Conservation (phyloP, 2,329 filamentous ascomycete species). For the Pezicula carpinea region DNA sequence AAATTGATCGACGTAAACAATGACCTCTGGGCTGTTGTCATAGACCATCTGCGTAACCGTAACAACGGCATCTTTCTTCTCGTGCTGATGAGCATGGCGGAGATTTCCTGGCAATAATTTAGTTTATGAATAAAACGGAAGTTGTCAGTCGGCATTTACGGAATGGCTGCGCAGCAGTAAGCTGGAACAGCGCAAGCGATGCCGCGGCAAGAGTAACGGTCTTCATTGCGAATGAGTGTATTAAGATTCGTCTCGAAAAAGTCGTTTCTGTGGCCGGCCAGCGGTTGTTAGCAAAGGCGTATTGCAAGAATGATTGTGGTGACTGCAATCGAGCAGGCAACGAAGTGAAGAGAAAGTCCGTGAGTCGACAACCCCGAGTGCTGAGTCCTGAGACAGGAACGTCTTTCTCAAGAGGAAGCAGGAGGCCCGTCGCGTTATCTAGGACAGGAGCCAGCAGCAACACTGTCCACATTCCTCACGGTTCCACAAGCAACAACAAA, state of each 20-base stretch:
- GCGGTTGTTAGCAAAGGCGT: slow-evolving; percentile 14
- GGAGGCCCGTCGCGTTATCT: no score
- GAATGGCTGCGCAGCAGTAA: slow-evolving; percentile 37
- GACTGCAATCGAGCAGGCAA: neutral
- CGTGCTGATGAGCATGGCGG: slow-evolving; percentile 22
- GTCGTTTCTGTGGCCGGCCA: slow-evolving; percentile 10
- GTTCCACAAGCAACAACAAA: no score
- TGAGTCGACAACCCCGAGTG: no score
- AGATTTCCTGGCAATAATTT: slow-evolving; percentile 6
- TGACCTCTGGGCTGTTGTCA: slow-evolving; percentile 39
- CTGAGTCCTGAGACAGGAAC: no score
- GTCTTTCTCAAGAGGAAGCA: no score
- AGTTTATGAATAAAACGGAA: neutral
- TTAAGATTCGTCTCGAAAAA: slow-evolving; percentile 11
- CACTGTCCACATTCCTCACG: no score
- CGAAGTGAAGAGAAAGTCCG: neutral
- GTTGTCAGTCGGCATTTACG: slow-evolving; percentile 5
- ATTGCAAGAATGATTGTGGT: neutral
- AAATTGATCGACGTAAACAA: slow-evolving; percentile 57
- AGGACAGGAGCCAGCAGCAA: no score
- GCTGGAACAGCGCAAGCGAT: slow-evolving; percentile 34
- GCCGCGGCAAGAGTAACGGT: slow-evolving; percentile 31
- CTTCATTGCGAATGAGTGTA: slow-evolving; percentile 38
- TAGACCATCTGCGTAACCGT: slow-evolving; percentile 31
- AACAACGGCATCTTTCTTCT: slow-evolving; percentile 25